Evolutionary conservation across 768 basidiomycete species (phyloP).

Genomic region (Lepiota brunneoincarnata): DNA sequence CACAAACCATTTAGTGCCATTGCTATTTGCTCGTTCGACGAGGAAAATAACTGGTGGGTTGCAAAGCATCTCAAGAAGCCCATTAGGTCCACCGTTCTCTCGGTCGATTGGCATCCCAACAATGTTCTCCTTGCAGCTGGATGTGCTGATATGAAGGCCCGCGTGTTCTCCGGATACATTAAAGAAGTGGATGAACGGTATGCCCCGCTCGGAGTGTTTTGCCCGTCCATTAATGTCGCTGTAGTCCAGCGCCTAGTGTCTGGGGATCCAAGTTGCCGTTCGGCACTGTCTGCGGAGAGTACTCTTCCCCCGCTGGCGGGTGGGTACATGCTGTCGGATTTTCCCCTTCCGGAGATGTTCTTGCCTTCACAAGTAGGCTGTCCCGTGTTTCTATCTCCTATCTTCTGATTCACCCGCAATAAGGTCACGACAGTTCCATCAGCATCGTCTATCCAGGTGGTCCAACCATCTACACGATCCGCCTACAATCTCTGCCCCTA

Average conservation of each 20-base stretch:
- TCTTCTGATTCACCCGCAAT: background rate
- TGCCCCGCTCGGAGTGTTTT: constrained; percentile 16
- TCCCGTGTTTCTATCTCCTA: background rate
- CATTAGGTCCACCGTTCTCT: constrained; percentile 89
- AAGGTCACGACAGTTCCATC: constrained; percentile 95
- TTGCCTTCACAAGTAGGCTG: constrained; percentile 90
- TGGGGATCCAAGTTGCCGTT: constrained; percentile 99
- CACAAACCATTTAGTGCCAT: constrained; percentile 62
- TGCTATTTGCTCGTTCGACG: constrained; percentile 94
- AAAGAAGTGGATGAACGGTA: constrained; percentile 96
- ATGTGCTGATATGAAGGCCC: constrained; percentile 96
- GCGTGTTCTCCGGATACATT: constrained; percentile 97
- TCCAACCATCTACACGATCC: constrained; percentile 69
- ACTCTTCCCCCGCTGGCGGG: constrained; percentile 82
- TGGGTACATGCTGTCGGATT: constrained; percentile 98
- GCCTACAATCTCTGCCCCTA: constrained; percentile 75
- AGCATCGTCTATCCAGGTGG: constrained; percentile 88
- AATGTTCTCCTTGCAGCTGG: constrained; percentile 96
- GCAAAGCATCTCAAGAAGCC: constrained; percentile 97
- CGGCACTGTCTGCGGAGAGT: constrained; percentile 97
- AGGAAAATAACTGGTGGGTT: constrained; percentile 99
- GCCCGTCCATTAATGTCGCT: constrained; percentile 7
- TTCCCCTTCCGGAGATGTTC: constrained; percentile 91
- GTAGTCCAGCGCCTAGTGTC: constrained; percentile 80
- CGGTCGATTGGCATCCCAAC: constrained; percentile 98